Evolutionary conservation across 1,284 basidiomycete species (phyloP), one percentile per base, ranked within the genome.

Genomic region (Apiotrichum sp.): DNA sequence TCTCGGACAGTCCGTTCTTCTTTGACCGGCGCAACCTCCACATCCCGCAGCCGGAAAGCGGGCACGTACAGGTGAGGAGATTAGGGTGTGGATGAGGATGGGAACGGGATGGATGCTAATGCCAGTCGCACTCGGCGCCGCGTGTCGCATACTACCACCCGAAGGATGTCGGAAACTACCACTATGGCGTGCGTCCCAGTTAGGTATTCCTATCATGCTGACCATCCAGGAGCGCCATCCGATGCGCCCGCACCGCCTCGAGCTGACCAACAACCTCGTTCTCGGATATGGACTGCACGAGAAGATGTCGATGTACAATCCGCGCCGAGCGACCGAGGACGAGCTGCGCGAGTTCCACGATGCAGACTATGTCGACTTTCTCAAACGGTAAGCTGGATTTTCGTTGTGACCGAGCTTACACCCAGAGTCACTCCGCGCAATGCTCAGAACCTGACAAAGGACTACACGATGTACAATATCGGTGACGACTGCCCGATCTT

Each of bases 71-170:
- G 58, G 76, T 77, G 38, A 52, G 74, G 11, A 13, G 40, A 8
- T 38, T 38, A 8, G 36, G 36, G 13, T 38, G 36, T 38, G 7
- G 36, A 38, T 38, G 36, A 38, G 36, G 7, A 8, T 38, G 8
- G 36, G 36, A 38, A 8, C 8, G 13, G 36, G 7, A 8, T 38
- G 8, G 36, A 13, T 55, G 39, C 58, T 50, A 13, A 45, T 22
- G 34, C 38, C 56, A 88, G 90, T 81, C 88, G 0, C 90, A 95
- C 77, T 92, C 88, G 36, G 81, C 86, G 32, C 87, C 89, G 0
- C 84, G 87, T 62, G 95, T 98, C 9, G 91, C 92, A 11, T 98
- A 98, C 77, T 98, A 96, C 77, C 93, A 88, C 67, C 90, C 95
- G 0, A 87, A 89, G 73, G 89, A 88, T 53, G 90, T 98, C 3